Evolutionary conservation across 768 basidiomycete species (phyloP), one percentile per base, ranked within the genome.

Genomic region (Porphyrellus cyaneotinctus): DNA sequence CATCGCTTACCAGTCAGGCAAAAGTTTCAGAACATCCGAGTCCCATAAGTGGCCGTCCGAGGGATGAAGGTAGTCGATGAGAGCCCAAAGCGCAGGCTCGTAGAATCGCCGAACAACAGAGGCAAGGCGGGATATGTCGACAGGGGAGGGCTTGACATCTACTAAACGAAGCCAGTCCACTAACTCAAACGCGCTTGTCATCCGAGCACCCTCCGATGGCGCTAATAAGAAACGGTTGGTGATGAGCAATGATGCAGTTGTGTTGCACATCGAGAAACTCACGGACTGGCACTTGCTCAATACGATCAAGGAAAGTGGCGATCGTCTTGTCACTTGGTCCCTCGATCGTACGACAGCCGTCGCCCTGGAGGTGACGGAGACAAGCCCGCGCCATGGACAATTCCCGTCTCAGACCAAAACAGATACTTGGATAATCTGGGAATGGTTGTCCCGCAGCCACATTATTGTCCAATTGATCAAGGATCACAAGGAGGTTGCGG

Each of bases 101-200:
- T 83, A 64, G 17, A 82, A 66, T 20, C 70, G 70, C 13, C 64
- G 57, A 26, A 87, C 56, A 0, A 75, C 64, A 2, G 50, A 49
- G 0, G 72, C 62, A 2, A 85, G 61, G 7, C 76, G 75, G 20
- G 56, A 61, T 18, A 84, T 61, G 43, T 83, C 74, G 0, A 58
- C 54, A 1, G 68, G 13, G 14, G 63, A 58, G 5, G 80, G 58
- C 1, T 67, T 59, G 24, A 65, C 61, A 14, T 73, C 72, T 2
- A 74, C 59, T 1, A 87, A 66, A 33, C 86, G 80, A 30, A 85
- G 52, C 78, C 79, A 82, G 57, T 87, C 85, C n/a, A 88, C 71
- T 0, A 88, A 70, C 46, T 82, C 80, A 39, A 73, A 80, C 1
- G 83, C 84, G 26, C 70, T 58, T 1, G 61, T 56, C 43, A 66